phyloP scores from a whole-genome alignment of 2,329 filamentous ascomycete species.

The Colletotrichum sp. region DNA sequence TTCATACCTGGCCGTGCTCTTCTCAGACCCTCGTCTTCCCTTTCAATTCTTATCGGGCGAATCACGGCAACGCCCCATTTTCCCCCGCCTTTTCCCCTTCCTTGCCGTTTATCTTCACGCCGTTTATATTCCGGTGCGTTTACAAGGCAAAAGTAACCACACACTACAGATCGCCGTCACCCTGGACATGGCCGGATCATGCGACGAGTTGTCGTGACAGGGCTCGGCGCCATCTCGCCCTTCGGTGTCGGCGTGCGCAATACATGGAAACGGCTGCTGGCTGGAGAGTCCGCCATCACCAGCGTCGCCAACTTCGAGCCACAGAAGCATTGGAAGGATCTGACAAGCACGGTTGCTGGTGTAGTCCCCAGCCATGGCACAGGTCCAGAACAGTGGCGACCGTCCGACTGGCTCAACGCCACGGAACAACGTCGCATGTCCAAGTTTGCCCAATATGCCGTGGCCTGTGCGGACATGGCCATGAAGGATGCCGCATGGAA shows the following conservation, averaged over 20 bases:
- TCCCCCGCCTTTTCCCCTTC: neutral
- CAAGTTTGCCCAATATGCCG: slow-evolving; percentile 88
- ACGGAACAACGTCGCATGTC: slow-evolving; percentile 79
- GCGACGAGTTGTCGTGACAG: slow-evolving; percentile 83
- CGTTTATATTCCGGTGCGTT: neutral
- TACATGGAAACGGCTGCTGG: slow-evolving; percentile 82
- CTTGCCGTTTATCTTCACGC: neutral
- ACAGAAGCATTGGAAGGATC: slow-evolving; percentile 64
- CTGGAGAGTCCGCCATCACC: slow-evolving; percentile 79
- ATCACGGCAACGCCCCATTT: neutral
- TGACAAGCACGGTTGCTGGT: slow-evolving; percentile 87
- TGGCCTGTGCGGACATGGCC: slow-evolving; percentile 86
- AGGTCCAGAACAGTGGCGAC: slow-evolving; percentile 50
- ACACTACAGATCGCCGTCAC: slow-evolving; percentile 1
- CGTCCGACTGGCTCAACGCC: slow-evolving; percentile 57
- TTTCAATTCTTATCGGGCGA: neutral
- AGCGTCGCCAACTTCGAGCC: slow-evolving; percentile 69
- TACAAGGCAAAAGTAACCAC: neutral
- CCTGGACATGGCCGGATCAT: slow-evolving; percentile 51
- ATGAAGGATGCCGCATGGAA: slow-evolving; percentile 82
- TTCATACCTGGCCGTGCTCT: neutral
- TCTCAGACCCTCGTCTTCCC: neutral
- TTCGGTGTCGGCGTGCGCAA: slow-evolving; percentile 78
- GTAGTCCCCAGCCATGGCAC: slow-evolving; percentile 65
- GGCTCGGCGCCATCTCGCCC: slow-evolving; percentile 82